phyloP scores from a whole-genome alignment of 1,139 yeast genomes.

The Kodamaea sp. region DNA sequence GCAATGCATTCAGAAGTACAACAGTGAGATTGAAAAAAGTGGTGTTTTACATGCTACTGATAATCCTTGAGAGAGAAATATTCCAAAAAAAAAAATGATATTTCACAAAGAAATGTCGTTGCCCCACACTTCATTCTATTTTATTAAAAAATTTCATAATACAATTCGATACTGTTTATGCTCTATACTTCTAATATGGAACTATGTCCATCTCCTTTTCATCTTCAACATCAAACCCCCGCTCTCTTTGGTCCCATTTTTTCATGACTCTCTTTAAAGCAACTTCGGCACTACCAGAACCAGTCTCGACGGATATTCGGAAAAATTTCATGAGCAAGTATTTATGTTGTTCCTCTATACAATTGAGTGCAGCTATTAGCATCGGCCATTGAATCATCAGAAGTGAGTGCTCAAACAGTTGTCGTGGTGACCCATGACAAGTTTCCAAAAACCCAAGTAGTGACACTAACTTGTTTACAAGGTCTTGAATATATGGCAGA shows the following conservation, averaged over 20 bases:
- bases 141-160: too few species aligned
- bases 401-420: constrained; percentile 26
- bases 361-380: constrained; percentile 56
- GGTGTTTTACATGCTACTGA: too few species aligned
- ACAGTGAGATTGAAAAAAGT: too few species aligned
- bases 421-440: constrained; percentile 21
- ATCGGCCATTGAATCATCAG: constrained; percentile 65
- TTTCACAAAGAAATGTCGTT: too few species aligned
- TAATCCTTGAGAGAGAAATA: too few species aligned
- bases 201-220: constrained; percentile 17
- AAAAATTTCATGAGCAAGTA: constrained; percentile 45
- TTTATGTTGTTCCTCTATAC: constrained; percentile 44
- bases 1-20: too few species aligned
- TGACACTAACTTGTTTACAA: constrained; percentile 27
- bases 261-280: constrained; percentile 16
- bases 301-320: constrained; percentile 19
- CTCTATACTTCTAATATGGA: constrained; percentile 9
- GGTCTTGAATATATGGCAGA: constrained; percentile 30
- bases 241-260: constrained; percentile 16
- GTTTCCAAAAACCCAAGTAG: constrained; percentile 25
- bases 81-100: too few species aligned
- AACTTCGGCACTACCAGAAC: constrained; percentile 24
- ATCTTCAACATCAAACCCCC: constrained; percentile 15
- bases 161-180: background rate
- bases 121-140: too few species aligned